Base-by-base conservation (phyloP, 208 protist species). In the Trichomonas vaginalis region DNA sequence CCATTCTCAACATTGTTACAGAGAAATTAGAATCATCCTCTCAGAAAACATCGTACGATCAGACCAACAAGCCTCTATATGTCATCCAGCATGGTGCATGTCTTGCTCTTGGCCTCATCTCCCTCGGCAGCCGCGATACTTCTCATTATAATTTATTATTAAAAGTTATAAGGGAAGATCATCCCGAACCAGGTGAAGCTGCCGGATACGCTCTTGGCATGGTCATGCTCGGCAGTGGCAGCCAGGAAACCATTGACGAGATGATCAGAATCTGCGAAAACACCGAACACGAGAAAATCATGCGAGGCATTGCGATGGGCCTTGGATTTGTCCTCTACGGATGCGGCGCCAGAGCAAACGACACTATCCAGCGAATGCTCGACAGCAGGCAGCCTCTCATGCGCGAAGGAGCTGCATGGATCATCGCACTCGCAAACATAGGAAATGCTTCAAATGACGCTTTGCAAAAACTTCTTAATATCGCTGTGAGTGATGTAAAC, bases 201-300 rank as follows among this genome's bases (percentile, higher is more conserved):
- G 82, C 82, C 0, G 82, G 82, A 32, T 88, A 88, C 47, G 82
- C 82, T 3, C 32, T 88, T 4, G 82, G 82, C 8, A 88, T 88
- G 82, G 82, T 88, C 35, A 88, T 88, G 82, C 82, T 88, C 39
- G 82, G 82, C 27, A 88, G 82, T 47, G 82, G 82, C 9, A 23
- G 32, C 39, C 17, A 47, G 17, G 17, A 88, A 6, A 46, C 39
- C 3, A 46, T 88, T 47, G 82, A 88, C 32, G 14, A 88, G 39
- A 88, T 88, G 82, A n/a, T 88, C 17, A 27, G 27, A 17, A 45
- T 88, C 32, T 98, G 97, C 37, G 97, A 99, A 96, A 98, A 99
- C 95, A 99, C 99, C 49, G 98, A 99, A 97, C 99, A 99, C 97
- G 99, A 99, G 97, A 99, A 99, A 97, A 99, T 99, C 92, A 99